Percentiles rank a stretch among this genome's conserved stretches.
Conservation (phyloP, 2,329 filamentous ascomycete genomes). For the Colletotrichum musicola region DNA sequence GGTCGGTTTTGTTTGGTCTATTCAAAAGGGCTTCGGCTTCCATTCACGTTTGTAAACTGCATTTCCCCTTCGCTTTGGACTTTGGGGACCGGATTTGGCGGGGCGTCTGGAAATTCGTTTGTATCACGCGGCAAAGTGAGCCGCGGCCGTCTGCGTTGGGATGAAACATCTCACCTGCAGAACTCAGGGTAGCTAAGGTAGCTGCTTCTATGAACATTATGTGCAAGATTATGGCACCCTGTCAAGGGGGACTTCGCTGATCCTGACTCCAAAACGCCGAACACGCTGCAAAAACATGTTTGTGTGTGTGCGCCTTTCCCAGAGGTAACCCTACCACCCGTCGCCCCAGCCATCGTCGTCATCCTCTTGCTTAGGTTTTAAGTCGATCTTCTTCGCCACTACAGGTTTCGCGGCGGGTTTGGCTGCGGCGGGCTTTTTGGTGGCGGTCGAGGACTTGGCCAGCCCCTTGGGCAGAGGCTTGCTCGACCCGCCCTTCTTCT, state of each 20-base stretch:
- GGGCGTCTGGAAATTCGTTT: constrained; percentile 39
- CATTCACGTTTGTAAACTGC: constrained; percentile 24
- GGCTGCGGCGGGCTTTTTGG: constrained; percentile 56
- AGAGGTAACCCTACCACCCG: constrained; percentile 63
- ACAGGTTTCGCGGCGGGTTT: constrained; percentile 56
- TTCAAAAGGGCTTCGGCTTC: neutral
- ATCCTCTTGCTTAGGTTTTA: constrained; percentile 72
- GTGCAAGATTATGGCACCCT: constrained; percentile 33
- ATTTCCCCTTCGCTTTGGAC: constrained; percentile 19
- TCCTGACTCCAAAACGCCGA: constrained; percentile 35
- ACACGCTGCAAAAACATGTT: constrained; percentile 22
- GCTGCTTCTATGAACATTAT: constrained; percentile 28
- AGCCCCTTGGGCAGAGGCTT: constrained; percentile 89
- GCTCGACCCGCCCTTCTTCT: constrained; percentile 71
- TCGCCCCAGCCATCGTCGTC: constrained; percentile 76
- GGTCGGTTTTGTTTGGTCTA: constrained; percentile 24
- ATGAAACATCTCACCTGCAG: constrained; percentile 17
- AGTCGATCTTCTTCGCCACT: constrained; percentile 75
- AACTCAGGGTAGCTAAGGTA: constrained; percentile 16
- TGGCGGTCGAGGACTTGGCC: constrained; percentile 64
- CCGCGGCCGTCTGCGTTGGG: constrained; percentile 31
- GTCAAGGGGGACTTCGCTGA: constrained; percentile 13
- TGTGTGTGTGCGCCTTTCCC: neutral
- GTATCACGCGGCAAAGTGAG: constrained; percentile 30
- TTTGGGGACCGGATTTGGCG: constrained; percentile 38